phyloP scores from a whole-genome alignment of 768 basidiomycete species.

The Suillus bovinus region DNA sequence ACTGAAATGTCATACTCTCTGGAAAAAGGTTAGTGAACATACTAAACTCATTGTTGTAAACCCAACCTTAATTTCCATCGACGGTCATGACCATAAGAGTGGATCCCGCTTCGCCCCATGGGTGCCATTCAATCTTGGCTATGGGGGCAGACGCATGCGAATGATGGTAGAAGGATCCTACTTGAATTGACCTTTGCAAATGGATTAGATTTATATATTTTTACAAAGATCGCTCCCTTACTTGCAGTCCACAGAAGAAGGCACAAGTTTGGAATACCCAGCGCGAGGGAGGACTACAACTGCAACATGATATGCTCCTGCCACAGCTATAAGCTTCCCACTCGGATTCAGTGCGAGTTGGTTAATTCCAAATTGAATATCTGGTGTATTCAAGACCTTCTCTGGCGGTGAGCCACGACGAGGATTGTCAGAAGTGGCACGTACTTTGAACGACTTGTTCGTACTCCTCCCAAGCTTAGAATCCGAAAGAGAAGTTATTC shows the following conservation, averaged over 20 bases:
- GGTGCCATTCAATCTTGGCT: slow-evolving; percentile 93
- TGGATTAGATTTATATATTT: slow-evolving; percentile 6
- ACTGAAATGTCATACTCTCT: slow-evolving; percentile 92
- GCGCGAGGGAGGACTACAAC: slow-evolving; percentile 84
- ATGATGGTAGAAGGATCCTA: slow-evolving; percentile 87
- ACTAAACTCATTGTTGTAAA: neutral
- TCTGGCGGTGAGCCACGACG: slow-evolving; percentile 4
- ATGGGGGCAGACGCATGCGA: slow-evolving; percentile 64
- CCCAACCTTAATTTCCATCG: slow-evolving; percentile 78
- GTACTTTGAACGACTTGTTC: slow-evolving; percentile 74
- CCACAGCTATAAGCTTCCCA: slow-evolving; percentile 85
- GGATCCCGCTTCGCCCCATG: slow-evolving; percentile 86
- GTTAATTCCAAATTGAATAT: slow-evolving; percentile 78
- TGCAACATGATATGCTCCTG: slow-evolving; percentile 80
- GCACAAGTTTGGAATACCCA: slow-evolving; percentile 68
- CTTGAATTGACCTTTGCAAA: slow-evolving; percentile 63
- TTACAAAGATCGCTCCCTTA: slow-evolving; percentile 39
- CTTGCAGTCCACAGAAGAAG: slow-evolving; percentile 83
- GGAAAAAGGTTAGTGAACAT: slow-evolving; percentile 7
- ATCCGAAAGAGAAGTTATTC: slow-evolving; percentile 77
- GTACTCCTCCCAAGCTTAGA: slow-evolving; percentile 54
- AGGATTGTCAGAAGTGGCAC: slow-evolving; percentile 14
- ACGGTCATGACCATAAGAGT: slow-evolving; percentile 90
- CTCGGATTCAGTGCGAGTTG: slow-evolving; percentile 78
- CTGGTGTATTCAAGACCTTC: slow-evolving; percentile 79